phyloP scores from a whole-genome alignment of 2,329 filamentous ascomycete genomes.

The Hypoxylon rubiginosum region DNA sequence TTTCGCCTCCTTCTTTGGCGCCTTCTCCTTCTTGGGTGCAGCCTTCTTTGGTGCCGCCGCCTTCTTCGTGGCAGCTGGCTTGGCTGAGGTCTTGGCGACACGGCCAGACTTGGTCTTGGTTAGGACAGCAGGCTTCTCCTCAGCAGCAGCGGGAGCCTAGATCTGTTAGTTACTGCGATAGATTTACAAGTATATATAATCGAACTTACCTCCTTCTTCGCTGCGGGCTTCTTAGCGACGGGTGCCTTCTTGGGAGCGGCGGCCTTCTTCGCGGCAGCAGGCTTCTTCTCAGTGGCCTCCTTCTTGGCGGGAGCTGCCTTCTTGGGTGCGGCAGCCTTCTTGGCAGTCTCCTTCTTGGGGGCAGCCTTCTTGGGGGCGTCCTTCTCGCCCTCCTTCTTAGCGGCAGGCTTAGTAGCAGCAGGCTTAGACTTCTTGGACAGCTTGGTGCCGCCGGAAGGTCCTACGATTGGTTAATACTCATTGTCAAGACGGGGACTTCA shows the following conservation, averaged over 20 bases:
- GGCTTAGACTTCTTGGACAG: conserved; percentile 77
- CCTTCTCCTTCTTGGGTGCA: conserved; percentile 58
- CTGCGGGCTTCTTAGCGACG: conserved; percentile 60
- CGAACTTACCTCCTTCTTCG: conserved; percentile 53
- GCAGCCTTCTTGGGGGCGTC: conserved; percentile 55
- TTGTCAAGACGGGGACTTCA: not conserved
- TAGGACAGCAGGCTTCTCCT: conserved; percentile 61
- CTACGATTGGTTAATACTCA: conserved; percentile 58
- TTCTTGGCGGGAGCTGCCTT: conserved; percentile 61
- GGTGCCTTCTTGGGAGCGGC: conserved; percentile 57
- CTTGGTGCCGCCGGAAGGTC: conserved; percentile 91
- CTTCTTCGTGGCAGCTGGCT: conserved; percentile 61
- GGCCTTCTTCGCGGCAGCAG: conserved; percentile 80
- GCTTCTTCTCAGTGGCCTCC: conserved; percentile 74
- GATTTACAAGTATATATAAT: conserved; percentile 8
- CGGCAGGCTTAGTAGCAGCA: conserved; percentile 52
- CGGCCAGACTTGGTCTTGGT: conserved; percentile 82
- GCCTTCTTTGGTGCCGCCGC: conserved; percentile 60
- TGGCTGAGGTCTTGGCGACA: conserved; percentile 77
- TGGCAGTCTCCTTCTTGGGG: conserved; percentile 60
- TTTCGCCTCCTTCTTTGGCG: conserved; percentile 57
- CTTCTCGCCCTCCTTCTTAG: conserved; percentile 56
- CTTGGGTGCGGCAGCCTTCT: conserved; percentile 54
- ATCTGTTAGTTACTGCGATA: conserved; percentile 31
- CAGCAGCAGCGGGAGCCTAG: conserved; percentile 66